Percentiles rank a stretch among this genome's conserved stretches.
Conservation (phyloP, 352 stramenopile species). For the Pythium utonaiense region DNA sequence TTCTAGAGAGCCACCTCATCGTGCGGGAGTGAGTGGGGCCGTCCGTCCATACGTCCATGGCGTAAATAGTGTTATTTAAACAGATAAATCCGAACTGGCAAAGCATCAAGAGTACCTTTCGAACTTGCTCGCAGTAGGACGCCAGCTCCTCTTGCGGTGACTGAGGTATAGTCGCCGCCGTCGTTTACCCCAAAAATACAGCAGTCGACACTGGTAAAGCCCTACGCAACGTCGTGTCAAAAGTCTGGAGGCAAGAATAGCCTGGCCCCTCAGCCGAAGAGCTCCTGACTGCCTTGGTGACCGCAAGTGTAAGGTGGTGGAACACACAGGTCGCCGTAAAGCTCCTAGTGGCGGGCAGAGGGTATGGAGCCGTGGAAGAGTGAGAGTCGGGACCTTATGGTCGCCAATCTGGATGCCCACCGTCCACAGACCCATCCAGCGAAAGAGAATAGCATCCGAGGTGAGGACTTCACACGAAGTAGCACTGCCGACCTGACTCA, state of each 20-base stretch:
- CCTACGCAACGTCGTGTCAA: neutral
- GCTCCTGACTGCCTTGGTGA: neutral
- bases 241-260: neutral
- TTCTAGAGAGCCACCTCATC: conserved; percentile 39
- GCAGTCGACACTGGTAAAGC: neutral
- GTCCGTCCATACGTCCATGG: neutral
- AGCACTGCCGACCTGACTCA: neutral
- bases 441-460: neutral
- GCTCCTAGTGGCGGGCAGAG: neutral
- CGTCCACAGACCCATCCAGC: neutral
- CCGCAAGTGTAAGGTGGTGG: neutral
- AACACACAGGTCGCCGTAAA: neutral
- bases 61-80: conserved; percentile 26
- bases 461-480: neutral
- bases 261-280: neutral
- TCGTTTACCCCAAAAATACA: neutral
- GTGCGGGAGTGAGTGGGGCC: conserved; percentile 8
- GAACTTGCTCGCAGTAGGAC: too few relatives aligned
- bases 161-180: too few relatives aligned
- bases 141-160: too few relatives aligned
- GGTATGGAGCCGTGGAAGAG: neutral
- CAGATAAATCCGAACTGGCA: neutral
- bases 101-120: too few relatives aligned
- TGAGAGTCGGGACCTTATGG: neutral
- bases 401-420: neutral